Base-by-base conservation (phyloP, 2,329 filamentous ascomycete species). In the Verticillium nonalfalfae region DNA sequence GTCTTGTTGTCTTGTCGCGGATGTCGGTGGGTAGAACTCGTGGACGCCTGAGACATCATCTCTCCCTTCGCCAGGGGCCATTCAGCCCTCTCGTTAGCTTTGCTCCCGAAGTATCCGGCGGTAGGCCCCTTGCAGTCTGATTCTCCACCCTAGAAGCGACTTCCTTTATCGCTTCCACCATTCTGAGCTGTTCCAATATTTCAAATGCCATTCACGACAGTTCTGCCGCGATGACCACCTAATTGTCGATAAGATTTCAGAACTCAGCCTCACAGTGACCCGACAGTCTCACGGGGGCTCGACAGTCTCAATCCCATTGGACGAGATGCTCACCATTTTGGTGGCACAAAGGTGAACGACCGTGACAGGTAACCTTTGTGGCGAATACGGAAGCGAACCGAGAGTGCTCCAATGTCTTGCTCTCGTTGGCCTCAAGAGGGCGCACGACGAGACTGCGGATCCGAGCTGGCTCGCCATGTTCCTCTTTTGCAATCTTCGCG, bases 271-370 rank as follows among this genome's bases (percentile, higher is more conserved):
- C 26, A 31, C 26, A 31, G 26, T 4, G 26, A 4, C 26, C 26
- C 26, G 4, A 31, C 26, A 31, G 14, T 36, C 50, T 21, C 52
- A 63, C 21, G 2, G 21, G 15, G 60, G 60, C 7, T 26, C 59
- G 6, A 65, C 70, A 34, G 70, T 71, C 2, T 80, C 78, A 1
- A 82, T 78, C 60, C 73, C 81, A 3, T 75, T 82, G 63, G 78
- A 82, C 61, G 73, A 80, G 64, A 57, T 81, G 4, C 73, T 83
- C 10, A 80, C 79, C 50, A 64, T 79, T 56, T 73, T 78, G 11
- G 78, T 79, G 4, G 70, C 79, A 3, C 78, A 83, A 61, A 65
- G 72, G 56, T 75, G 73, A 60, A 72, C 68, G 45, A 52, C 18
- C 18, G 9, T 52, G 7, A 52, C 13, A 15, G 39, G 18, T 18